phyloP scores from a whole-genome alignment of 352 stramenopile species.

The Pythium rhizo-oryzae region DNA sequence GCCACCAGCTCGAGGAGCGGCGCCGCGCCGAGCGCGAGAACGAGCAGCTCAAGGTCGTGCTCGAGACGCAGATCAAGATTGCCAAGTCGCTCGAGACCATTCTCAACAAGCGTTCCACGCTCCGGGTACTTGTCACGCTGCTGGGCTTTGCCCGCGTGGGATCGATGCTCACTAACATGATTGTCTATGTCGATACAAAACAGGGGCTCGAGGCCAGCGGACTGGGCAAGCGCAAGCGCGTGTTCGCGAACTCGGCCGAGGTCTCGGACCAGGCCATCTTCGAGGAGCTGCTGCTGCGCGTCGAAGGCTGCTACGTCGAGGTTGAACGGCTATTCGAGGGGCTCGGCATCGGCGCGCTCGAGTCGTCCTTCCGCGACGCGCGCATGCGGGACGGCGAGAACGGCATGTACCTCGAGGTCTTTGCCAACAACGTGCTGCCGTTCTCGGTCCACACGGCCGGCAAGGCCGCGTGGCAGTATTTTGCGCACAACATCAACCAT shows the following conservation, averaged over 20 bases:
- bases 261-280: slow-evolving; percentile 22
- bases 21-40: slow-evolving; percentile 40
- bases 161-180: slow-evolving; percentile 10
- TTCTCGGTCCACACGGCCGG: slow-evolving; percentile 24
- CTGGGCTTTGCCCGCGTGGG: background rate
- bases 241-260: slow-evolving; percentile 19
- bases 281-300: slow-evolving; percentile 27
- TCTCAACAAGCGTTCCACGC: slow-evolving; percentile 41
- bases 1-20: slow-evolving; percentile 25
- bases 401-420: slow-evolving; percentile 33
- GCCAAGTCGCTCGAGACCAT: slow-evolving; percentile 45
- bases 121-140: slow-evolving; percentile 25
- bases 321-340: slow-evolving; percentile 27
- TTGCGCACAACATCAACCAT: slow-evolving; percentile 30
- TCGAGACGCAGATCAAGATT: slow-evolving; percentile 55
- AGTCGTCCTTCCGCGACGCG: slow-evolving; percentile 29
- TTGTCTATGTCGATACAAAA: slow-evolving; percentile 3
- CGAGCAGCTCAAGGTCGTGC: slow-evolving; percentile 46
- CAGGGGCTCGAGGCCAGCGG: slow-evolving; percentile 27
- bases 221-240: slow-evolving; percentile 31
- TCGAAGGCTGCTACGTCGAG: slow-evolving; percentile 34
- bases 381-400: slow-evolving; percentile 29
- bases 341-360: slow-evolving; percentile 22
- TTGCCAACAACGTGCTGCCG: slow-evolving; percentile 32
- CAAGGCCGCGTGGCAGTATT: slow-evolving; percentile 31